A percentile compares a stretch with the other conserved stretches of the same genome.
These are phyloP conservation scores for Wickerhamomyces sydowiorum DNA, from an alignment of 805 yeast species.

Conservation along the genomic window DNA sequence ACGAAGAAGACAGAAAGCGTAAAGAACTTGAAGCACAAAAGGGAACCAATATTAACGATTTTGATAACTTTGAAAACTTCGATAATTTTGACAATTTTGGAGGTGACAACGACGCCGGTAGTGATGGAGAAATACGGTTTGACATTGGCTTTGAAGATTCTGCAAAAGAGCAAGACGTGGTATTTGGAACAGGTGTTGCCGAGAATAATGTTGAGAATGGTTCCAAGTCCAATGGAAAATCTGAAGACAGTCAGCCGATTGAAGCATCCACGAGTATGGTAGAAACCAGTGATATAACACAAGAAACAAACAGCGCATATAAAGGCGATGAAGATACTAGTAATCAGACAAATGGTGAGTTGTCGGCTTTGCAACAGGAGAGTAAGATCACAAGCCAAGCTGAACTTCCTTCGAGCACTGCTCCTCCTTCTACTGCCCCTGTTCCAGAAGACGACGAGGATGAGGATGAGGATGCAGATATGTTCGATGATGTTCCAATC, in stretches of 20 bases:
- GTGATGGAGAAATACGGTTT: not conserved
- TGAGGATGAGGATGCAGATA: constrained; percentile 18
- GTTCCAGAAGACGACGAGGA: constrained; percentile 24
- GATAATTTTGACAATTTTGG: constrained; percentile 12
- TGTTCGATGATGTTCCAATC: constrained; percentile 15
- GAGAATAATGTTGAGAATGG: too few species aligned
- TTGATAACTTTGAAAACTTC: constrained; percentile 26
- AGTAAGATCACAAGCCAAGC: not conserved
- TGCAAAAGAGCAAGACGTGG: not conserved
- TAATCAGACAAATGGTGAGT: not conserved
- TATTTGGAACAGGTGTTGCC: not conserved
- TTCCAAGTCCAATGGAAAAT: too few species aligned
- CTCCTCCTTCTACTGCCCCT: constrained; percentile 10
- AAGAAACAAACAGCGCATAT: not conserved
- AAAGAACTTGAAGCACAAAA: constrained; percentile 5
- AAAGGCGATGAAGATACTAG: too few species aligned
- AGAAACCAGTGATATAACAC: not conserved
- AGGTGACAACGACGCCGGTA: not conserved
- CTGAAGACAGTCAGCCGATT: too few species aligned
- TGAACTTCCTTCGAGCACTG: not conserved
- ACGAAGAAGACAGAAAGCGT: constrained; percentile 8
- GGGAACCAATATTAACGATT: constrained; percentile 20
- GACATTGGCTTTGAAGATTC: not conserved
- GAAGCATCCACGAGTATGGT: too few species aligned
- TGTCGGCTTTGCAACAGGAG: not conserved